These are phyloP conservation scores for Tolypocladium sp. DNA, from an alignment of 2,329 filamentous ascomycete genomes.

Conservation along the genomic window DNA sequence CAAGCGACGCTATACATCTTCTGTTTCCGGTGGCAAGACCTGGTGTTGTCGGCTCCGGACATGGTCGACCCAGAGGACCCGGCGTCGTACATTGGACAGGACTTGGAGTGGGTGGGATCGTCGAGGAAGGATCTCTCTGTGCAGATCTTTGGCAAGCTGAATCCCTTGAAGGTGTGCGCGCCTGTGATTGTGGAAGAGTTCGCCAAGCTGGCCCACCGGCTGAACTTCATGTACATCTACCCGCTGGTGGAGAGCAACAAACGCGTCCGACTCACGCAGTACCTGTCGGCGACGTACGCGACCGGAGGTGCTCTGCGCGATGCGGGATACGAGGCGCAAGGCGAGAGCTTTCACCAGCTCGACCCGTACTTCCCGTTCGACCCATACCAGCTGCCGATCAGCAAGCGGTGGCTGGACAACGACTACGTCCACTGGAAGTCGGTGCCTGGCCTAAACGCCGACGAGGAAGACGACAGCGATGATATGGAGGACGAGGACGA, in stretches of 20 bases:
- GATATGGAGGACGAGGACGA: constrained; percentile 41
- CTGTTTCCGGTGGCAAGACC: constrained; percentile 94
- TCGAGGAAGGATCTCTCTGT: constrained; percentile 65
- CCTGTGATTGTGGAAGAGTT: constrained; percentile 87
- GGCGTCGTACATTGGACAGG: constrained; percentile 53
- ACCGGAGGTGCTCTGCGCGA: constrained; percentile 46
- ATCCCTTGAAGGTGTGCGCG: constrained; percentile 91
- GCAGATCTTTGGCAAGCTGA: constrained; percentile 81
- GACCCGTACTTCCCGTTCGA: constrained; percentile 97
- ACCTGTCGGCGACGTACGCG: constrained; percentile 47
- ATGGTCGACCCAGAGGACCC: constrained; percentile 54
- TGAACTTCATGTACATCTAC: constrained; percentile 84
- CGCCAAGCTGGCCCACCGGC: constrained; percentile 74
- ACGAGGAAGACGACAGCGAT: constrained; percentile 44
- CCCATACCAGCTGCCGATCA: constrained; percentile 82
- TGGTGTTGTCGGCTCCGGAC: constrained; percentile 56
- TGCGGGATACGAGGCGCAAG: constrained; percentile 37
- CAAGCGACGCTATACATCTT: constrained; percentile 91
- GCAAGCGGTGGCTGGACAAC: constrained; percentile 76
- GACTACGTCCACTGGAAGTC: constrained; percentile 78
- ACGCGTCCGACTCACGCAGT: constrained; percentile 69
- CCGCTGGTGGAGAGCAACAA: constrained; percentile 88
- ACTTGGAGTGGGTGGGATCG: constrained; percentile 68
- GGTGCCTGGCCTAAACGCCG: constrained; percentile 58
- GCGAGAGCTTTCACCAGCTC: constrained; percentile 74